Evolutionary conservation across 140 eudicot genomes (phyloP), one percentile per base, ranked within the genome.

Genomic region (Senecio squalidus): DNA sequence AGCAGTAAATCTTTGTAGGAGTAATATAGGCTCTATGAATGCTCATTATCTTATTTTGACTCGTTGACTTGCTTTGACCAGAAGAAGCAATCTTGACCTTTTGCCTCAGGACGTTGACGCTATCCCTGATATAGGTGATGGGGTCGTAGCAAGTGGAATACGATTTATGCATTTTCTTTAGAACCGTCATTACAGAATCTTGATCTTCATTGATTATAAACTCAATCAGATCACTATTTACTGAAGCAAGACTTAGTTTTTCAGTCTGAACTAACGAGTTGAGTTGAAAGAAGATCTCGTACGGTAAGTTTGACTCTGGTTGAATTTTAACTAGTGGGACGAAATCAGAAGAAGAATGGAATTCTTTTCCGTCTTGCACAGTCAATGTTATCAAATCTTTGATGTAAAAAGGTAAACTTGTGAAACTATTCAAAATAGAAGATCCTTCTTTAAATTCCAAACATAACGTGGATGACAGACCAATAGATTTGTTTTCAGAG

Each of bases 281-380:
- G 64, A 91, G 82, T 76, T 91, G 98, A 68, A 81, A 91, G 45
- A 91, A 84, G 62, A 83, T 70, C 75, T 91, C 96, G 31, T 83
- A 91, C 4, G 83, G 33, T 63, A 91, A 44, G 48, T 52, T 60
- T 33, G 60, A 60, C 57, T 73, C 77, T 7, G 70, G 73, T 31
- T 16, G 72, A 30, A 64, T 49, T 9, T 58, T 76, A 45, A 84
- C 72, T 3, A 91, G 80, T 1, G 98, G 96, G 30, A 86, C 90
- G 17, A 81, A 60, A 44, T 82, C 82, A 44, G 81, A 81, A 39
- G 67, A 55, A 22, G 88, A 64, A 61, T 60, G 64, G 55, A 66
- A 79, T 17, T 81, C 70, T 22, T 57, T 62, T 9, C 82, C 86
- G 16, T 81, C 74, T 59, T 59, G 68, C 10, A 86, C 4, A 0